Evolutionary conservation across 768 basidiomycete genomes (phyloP).

Genomic region (Boletus sp.): DNA sequence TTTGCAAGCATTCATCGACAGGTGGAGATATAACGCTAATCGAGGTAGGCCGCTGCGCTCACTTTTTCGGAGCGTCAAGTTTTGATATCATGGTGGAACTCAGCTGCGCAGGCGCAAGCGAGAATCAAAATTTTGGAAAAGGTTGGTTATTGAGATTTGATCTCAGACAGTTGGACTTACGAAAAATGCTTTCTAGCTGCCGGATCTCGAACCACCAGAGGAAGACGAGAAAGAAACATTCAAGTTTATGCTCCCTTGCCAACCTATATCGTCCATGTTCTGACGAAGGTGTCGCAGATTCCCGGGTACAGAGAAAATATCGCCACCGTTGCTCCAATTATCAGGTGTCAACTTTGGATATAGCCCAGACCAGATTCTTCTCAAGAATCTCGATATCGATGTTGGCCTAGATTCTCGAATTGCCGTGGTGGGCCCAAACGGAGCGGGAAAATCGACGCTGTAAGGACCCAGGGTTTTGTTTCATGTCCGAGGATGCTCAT

Average conservation of each 20-base stretch:
- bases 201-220: conserved; percentile 90
- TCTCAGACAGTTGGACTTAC: background rate
- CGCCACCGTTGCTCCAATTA: conserved; percentile 91
- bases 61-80: background rate
- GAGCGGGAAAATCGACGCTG: conserved; percentile 95
- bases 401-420: conserved; percentile 93
- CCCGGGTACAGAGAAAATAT: conserved; percentile 96
- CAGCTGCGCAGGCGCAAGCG: conserved; percentile 83
- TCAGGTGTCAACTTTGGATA: conserved; percentile 92
- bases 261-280: background rate
- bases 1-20: conserved; percentile 95
- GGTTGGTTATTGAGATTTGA: conserved; percentile 33
- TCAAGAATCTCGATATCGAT: conserved; percentile 82
- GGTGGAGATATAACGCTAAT: conserved; percentile 98
- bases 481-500: conserved; percentile 3
- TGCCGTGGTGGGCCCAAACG: conserved; percentile 93
- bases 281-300: conserved; percentile 47
- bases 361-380: conserved; percentile 65
- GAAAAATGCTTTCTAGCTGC: conserved; percentile 50
- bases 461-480: conserved; percentile 34
- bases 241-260: conserved; percentile 47
- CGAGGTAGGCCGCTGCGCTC: conserved; percentile 48
- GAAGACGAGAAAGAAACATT: conserved; percentile 91
- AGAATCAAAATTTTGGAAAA: conserved; percentile 79
- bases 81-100: conserved; percentile 4